Base-by-base conservation (phyloP, 371 early-diverging fungal species). In the Apophysomyces elegans region DNA sequence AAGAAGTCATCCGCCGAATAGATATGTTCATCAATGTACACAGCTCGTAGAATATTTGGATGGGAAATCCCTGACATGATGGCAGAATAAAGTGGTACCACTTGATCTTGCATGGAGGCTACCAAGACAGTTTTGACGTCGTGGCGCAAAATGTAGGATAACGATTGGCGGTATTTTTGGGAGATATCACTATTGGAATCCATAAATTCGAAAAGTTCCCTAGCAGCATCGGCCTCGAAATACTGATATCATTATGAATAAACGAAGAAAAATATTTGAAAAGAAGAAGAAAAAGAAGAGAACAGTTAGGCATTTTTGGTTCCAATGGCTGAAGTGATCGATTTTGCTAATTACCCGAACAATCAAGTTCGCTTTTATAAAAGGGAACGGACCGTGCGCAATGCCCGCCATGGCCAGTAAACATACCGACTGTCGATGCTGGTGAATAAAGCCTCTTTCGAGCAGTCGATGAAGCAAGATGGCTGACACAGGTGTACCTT, bases 391-490 rank as follows among this genome's bases (percentile, higher is more conserved):
- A 0, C 97, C 96, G 70, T 96, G 95, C 5, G 86, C 83, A 50
- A 95, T 93, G 6, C 96, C 96, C 0, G 97, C 96, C 96, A 96
- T 94, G 1, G 96, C 91, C 59, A 96, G 71, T 67, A 95, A 75
- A 47, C 89, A 90, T 12, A 93, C 77, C 6, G 88, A 80, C 68
- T 95, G 95, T 56, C 82, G 72, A 11, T 69, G 56, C 0, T 84
- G 70, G 50, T 92, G 86, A 5, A 97, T 71, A 9, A 90, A 57
- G 0, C 86, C 88, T 47, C 86, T 70, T 21, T 87, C 73, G 13
- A 96, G 83, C 60, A 96, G 78, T 39, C 87, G 76, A 5, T 87
- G 83, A 11, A 95, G 68, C 35, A 97, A 66, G 68, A 95, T 76
- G 36, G 88, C 84, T 5, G 93, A 90, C 0, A 96, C 96, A 0